Evolutionary conservation across 2,329 filamentous ascomycete species (phyloP).

Genomic region (Epichloe scottii): DNA sequence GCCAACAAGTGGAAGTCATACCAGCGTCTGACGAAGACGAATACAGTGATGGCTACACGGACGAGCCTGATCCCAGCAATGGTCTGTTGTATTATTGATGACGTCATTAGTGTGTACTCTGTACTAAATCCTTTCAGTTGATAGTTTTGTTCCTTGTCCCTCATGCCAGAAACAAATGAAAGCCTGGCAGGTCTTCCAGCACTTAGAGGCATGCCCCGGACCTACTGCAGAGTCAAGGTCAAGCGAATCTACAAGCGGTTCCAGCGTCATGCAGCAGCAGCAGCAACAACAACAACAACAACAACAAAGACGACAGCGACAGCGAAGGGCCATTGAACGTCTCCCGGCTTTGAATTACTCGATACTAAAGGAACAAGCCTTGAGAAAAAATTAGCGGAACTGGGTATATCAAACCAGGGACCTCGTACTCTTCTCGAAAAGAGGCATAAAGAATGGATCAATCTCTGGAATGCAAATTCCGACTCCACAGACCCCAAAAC

Average conservation of each 20-base stretch:
- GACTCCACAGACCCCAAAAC: constrained; percentile 64
- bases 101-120: not conserved
- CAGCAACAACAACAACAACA: not conserved
- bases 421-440: constrained; percentile 57
- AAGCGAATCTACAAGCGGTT: constrained; percentile 12
- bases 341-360: constrained; percentile 77
- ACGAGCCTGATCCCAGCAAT: constrained; percentile 19
- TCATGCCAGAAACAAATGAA: constrained; percentile 75
- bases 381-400: constrained; percentile 73
- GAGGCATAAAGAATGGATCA: constrained; percentile 87
- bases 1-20: not conserved
- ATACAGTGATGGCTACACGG: constrained; percentile 14
- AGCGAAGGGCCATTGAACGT: constrained; percentile 33
- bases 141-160: constrained; percentile 73
- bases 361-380: constrained; percentile 63
- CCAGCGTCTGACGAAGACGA: constrained; percentile 8
- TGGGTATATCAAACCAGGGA: constrained; percentile 65
- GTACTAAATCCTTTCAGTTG: constrained; percentile 29
- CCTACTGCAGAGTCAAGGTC: constrained; percentile 14
- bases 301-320: constrained; percentile 7
- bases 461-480: constrained; percentile 94
- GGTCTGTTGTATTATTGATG: constrained; percentile 9
- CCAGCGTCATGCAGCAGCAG: not conserved
- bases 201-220: constrained; percentile 56
- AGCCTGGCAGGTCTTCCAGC: constrained; percentile 60